These are phyloP conservation scores for Vaccinium myrtillus DNA, from an alignment of 148 eudicot species.

Conservation along the genomic window DNA sequence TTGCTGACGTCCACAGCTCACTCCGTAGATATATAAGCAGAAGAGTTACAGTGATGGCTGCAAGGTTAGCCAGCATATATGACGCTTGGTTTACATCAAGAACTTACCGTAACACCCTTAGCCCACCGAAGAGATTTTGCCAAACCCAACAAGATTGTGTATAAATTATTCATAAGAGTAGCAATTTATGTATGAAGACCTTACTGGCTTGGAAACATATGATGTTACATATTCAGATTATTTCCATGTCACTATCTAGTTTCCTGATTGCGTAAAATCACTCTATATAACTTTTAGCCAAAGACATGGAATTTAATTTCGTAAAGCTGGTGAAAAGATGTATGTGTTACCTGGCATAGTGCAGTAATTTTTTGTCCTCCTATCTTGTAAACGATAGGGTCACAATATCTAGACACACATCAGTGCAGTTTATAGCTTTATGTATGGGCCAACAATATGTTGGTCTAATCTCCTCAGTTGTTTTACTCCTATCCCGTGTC, in stretches of 20 bases:
- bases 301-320: constrained; percentile 9
- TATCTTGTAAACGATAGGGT: too few relatives aligned
- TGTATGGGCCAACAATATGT: background rate
- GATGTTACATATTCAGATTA: background rate
- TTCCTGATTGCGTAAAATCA: background rate
- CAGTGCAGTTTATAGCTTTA: too few relatives aligned
- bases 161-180: background rate
- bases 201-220: background rate
- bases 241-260: background rate
- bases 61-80: background rate
- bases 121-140: background rate
- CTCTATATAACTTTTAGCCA: too few relatives aligned
- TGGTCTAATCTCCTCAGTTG: background rate
- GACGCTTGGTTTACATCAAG: background rate
- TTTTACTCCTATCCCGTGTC: background rate
- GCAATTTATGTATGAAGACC: background rate
- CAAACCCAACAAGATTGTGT: background rate
- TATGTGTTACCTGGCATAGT: background rate
- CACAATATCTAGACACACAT: too few relatives aligned
- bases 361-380: too few relatives aligned
- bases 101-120: background rate
- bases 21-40: background rate
- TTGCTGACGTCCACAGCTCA: background rate
- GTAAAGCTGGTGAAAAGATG: background rate
- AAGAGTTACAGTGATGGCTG: background rate